Base-by-base conservation (phyloP, 2,329 filamentous ascomycete species). In the Cercospora zeae-maydis region DNA sequence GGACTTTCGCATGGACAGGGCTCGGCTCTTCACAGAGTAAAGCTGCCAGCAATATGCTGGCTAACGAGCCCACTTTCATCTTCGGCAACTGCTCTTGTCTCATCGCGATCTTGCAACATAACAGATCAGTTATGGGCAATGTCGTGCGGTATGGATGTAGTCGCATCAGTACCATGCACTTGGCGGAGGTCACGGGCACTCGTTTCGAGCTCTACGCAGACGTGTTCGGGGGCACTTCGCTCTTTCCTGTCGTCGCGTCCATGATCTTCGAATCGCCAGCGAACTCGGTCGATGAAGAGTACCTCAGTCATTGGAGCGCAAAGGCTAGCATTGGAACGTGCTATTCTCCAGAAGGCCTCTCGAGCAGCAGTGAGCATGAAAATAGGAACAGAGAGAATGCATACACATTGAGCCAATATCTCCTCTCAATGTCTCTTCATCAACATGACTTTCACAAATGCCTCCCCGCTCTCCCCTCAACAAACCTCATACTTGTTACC, bases 191-290 rank as follows among this genome's bases (percentile, higher is more conserved):
- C 34, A 58, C 59, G 52, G 30, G 8, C 10, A 36, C 39, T 45
- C 54, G 54, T 47, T 62, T 58, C 45, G 37, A 49, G 53, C 53
- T 57, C 59, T 24, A 16, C 53, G 13, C 33, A 42, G 59, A 58
- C 45, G 45, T 47, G 9, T 19, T 45, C 55, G 21, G 52, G 14
- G 54, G 54, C 59, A 47, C 59, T 58, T 53, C 36, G 37, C 42
- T 58, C 54, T 45, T n/a, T 47, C 37, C 49, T 45, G 42, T 54
- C 49, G 39, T 58, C 33, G 33, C 51, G 54, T 8, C 59, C 42
- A 62, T 58, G 59, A 19, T 33, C 39, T 58, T 58, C 59, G 59
- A 27, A 62, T 47, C 59, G 27, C 42, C 54, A 42, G 53, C 59
- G 45, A 52, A 62, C 54, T 57, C 45, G 55, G 59, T 45, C 49